These are phyloP conservation scores for Nitzschia putrida DNA, from an alignment of 108 stramenopile genomes.

Conservation along the genomic window DNA sequence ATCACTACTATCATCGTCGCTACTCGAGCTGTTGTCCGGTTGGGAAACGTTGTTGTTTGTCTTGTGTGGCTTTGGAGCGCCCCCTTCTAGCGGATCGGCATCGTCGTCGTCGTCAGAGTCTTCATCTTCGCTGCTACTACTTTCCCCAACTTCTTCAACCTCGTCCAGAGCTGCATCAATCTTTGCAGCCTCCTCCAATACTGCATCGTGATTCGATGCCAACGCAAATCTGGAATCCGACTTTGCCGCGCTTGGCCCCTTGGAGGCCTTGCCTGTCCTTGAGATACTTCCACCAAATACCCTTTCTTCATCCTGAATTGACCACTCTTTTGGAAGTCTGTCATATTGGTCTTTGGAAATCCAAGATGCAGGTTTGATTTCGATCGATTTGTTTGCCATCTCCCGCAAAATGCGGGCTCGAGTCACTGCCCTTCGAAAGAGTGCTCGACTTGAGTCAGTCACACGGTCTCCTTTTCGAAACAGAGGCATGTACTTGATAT, in stretches of 20 bases:
- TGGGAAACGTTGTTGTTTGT: neutral
- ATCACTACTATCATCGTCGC: conserved; percentile 18
- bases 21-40: conserved; percentile 1
- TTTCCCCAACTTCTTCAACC: conserved; percentile 23
- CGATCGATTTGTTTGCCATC: conserved; percentile 9
- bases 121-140: neutral
- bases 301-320: conserved; percentile 39
- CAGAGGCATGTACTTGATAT: conserved; percentile 73
- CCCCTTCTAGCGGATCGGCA: conserved; percentile 11
- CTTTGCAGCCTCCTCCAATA: conserved; percentile 47
- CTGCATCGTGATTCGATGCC: conserved; percentile 31
- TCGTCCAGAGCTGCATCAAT: conserved; percentile 29
- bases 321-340: conserved; percentile 42
- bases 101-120: neutral
- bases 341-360: conserved; percentile 41
- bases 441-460: conserved; percentile 52
- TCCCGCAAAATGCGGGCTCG: conserved; percentile 54
- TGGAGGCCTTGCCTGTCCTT: conserved; percentile 18
- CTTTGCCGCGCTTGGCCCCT: conserved; percentile 16
- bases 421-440: conserved; percentile 52
- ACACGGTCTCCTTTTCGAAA: conserved; percentile 61
- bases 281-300: conserved; percentile 41
- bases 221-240: conserved; percentile 44
- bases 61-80: conserved; percentile 1
- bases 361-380: conserved; percentile 20